Base-by-base conservation (phyloP, 106 monocot species). In the Platanthera guangdongensis region DNA sequence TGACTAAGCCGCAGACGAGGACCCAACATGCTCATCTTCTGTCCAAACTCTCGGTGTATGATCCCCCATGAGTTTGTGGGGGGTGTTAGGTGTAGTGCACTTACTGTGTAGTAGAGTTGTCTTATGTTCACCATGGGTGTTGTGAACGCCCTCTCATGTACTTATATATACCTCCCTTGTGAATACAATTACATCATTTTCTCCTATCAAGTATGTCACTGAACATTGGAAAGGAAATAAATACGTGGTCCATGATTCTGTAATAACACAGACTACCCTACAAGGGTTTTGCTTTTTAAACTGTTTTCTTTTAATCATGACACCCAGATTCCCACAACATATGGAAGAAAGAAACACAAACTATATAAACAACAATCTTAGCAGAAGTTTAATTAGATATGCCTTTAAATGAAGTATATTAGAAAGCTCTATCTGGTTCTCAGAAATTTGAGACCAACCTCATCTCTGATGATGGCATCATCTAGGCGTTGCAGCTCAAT, bases 401-500 rank as follows among this genome's bases (percentile, higher is more conserved):
- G 59, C 1, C 21, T 55, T n/a, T 15, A 55, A 15, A n/a, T 14
- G n/a, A 55, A 55, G 55, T 3, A n/a, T 55, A 39, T 39, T 39
- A 39, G 39, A 3, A 39, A 39, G 39, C 39, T 39, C 9, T 60
- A 60, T 8, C 19, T 60, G 9, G 18, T 60, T 19, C 8, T 60
- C 4, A 65, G 32, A 72, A 19, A 72, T 18, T 11, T 7, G 3
- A 73, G 73, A 69, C 60, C 12, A 72, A 96, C 97, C 83, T 90
- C 83, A 49, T 92, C 89, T 74, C 82, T 92, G 15, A 88, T 88
- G 80, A 99, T 94, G 57, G 86, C 87, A 90, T 94, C 94, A 82
- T 99, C 99, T 30, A 94, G 86, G 79, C 87, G 86, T 78, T 92
- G 94, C 52, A 99, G 90, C 73, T 99, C 94, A 68, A 85, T 88